Evolutionary conservation across 2,329 filamentous ascomycete species (phyloP).

Genomic region (Fusarium subtropicale): DNA sequence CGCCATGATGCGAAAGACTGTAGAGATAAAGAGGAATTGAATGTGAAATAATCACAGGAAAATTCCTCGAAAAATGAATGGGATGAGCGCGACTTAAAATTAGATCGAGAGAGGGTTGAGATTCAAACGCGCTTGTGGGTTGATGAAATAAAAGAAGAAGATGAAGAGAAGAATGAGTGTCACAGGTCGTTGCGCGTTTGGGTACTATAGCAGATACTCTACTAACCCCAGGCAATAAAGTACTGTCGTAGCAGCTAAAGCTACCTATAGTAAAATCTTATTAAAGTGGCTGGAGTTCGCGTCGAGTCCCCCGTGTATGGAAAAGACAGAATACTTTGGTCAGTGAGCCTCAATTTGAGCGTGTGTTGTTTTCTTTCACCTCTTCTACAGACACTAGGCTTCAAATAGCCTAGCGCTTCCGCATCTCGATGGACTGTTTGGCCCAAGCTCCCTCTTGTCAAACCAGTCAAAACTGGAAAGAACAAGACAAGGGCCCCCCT

Average conservation of each 20-base stretch:
- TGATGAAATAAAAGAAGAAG: constrained; percentile 23
- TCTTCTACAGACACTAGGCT: background rate
- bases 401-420: background rate
- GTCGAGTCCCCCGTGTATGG: constrained; percentile 11
- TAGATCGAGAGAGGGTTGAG: background rate
- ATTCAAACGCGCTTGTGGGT: constrained; percentile 6
- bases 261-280: constrained; percentile 17
- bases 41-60: background rate
- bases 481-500: constrained; percentile 32
- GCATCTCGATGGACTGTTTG: constrained; percentile 14
- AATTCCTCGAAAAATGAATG: constrained; percentile 29
- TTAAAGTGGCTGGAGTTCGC: constrained; percentile 37
- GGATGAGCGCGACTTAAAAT: constrained; percentile 1
- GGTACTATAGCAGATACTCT: background rate
- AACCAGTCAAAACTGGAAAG: constrained; percentile 28
- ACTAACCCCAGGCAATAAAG: background rate
- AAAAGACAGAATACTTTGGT: constrained; percentile 18
- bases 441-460: constrained; percentile 33
- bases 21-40: constrained; percentile 4
- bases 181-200: constrained; percentile 17
- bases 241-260: background rate
- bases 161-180: constrained; percentile 12
- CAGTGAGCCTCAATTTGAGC: background rate
- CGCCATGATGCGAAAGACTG: constrained; percentile 44
- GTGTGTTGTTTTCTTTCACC: constrained; percentile 11